Evolutionary conservation across 2,329 filamentous ascomycete genomes (phyloP).

Genomic region (Kalmusia sp.): DNA sequence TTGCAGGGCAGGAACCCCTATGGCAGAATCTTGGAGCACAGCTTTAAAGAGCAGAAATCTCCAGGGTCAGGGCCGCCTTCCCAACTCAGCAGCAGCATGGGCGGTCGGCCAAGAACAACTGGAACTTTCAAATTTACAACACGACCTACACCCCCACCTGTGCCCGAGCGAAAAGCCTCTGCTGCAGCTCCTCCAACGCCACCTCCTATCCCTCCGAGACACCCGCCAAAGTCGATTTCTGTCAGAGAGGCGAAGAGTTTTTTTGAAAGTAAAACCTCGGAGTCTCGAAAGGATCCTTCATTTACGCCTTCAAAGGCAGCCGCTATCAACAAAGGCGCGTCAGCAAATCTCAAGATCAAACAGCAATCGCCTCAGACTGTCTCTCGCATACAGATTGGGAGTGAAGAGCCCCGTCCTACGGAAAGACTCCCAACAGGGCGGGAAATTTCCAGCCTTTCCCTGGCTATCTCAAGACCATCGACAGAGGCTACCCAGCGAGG

Average conservation of each 20-base stretch:
- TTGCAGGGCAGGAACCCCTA: slow-evolving; percentile 42
- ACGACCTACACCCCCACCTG: slow-evolving; percentile 18
- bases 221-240: slow-evolving; percentile 24
- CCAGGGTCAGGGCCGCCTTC: slow-evolving; percentile 22
- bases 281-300: slow-evolving; percentile 16
- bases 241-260: slow-evolving; percentile 35
- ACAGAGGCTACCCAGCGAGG: slow-evolving; percentile 13
- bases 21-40: slow-evolving; percentile 35
- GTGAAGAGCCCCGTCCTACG: slow-evolving; percentile 4
- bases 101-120: slow-evolving; percentile 26
- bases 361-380: background rate
- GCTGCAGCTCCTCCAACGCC: slow-evolving; percentile 10
- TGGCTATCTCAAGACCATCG: slow-evolving; percentile 13
- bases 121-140: slow-evolving; percentile 26
- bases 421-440: background rate
- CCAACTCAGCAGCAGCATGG: slow-evolving; percentile 27
- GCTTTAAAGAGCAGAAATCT: slow-evolving; percentile 21
- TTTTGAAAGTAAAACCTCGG: slow-evolving; percentile 36
- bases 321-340: slow-evolving; percentile 10
- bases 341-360: slow-evolving; percentile 3
- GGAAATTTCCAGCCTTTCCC: slow-evolving; percentile 8
- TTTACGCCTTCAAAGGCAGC: slow-evolving; percentile 17
- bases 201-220: slow-evolving; percentile 10
- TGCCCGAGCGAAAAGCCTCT: slow-evolving; percentile 15
- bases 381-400: background rate